These are phyloP conservation scores for Cryphonectria japonica DNA, from an alignment of 2,329 filamentous ascomycete genomes.

Conservation along the genomic window DNA sequence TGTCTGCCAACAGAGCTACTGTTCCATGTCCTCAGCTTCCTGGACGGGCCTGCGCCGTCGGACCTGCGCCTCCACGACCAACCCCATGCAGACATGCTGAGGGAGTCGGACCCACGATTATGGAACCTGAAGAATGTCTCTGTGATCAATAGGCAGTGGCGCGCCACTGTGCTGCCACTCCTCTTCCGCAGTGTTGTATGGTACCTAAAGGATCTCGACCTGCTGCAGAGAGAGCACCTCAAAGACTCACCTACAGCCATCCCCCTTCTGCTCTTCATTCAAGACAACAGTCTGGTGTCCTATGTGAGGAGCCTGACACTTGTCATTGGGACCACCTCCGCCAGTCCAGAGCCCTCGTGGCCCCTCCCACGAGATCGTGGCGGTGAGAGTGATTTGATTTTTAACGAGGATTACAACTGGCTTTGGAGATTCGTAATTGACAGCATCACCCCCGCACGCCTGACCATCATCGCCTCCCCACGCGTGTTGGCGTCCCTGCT, in stretches of 20 bases:
- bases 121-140: conserved; percentile 60
- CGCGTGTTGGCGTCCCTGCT: conserved; percentile 64
- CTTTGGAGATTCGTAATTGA: conserved; percentile 62
- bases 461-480: conserved; percentile 65
- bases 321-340: conserved; percentile 30
- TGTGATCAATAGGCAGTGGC: conserved; percentile 57
- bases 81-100: conserved; percentile 47
- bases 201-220: conserved; percentile 41
- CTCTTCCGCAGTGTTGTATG: conserved; percentile 57
- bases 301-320: conserved; percentile 48
- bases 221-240: conserved; percentile 34
- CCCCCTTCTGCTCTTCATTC: conserved; percentile 46
- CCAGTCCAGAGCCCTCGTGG: conserved; percentile 22
- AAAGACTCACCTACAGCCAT: conserved; percentile 36
- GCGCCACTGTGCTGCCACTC: conserved; percentile 52
- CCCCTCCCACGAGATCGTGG: background rate
- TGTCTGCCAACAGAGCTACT: conserved; percentile 65
- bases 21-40: conserved; percentile 58
- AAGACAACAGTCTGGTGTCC: conserved; percentile 41
- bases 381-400: conserved; percentile 14
- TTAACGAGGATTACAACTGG: conserved; percentile 43
- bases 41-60: conserved; percentile 56
- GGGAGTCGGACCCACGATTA: conserved; percentile 30
- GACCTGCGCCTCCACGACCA: conserved; percentile 52
- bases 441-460: conserved; percentile 53